phyloP scores from a whole-genome alignment of 495 filamentous ascomycete genomes.

The Penicillium argentinense region DNA sequence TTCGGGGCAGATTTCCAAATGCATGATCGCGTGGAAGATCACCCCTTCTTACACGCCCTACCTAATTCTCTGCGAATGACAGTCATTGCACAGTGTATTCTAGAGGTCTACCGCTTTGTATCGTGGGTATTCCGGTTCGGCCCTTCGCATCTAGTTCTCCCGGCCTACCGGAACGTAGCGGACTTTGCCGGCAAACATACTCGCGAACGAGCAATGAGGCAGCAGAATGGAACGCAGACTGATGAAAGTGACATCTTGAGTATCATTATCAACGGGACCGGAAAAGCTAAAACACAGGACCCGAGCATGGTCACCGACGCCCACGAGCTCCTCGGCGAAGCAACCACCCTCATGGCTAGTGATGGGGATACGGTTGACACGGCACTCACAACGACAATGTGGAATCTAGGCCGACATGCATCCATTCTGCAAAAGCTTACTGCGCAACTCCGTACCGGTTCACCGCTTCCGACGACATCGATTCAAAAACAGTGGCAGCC shows the following conservation, averaged over 20 bases:
- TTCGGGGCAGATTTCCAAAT: slow-evolving; percentile 10
- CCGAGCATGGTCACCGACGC: slow-evolving; percentile 5
- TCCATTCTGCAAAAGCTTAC: slow-evolving; percentile 4
- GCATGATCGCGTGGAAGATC: slow-evolving; percentile 4
- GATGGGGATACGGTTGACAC: slow-evolving; percentile 9
- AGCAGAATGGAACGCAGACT: background rate
- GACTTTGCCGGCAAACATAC: too few species aligned
- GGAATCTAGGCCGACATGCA: slow-evolving; percentile 7
- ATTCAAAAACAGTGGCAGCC: slow-evolving; percentile 3
- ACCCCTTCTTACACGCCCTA: slow-evolving; percentile 12
- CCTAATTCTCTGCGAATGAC: slow-evolving; percentile 5
- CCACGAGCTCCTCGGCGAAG: slow-evolving; percentile 10
- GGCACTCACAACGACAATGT: slow-evolving; percentile 2
- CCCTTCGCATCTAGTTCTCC: too few species aligned
- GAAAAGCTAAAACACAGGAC: slow-evolving; percentile 5
- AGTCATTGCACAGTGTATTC: slow-evolving; percentile 6
- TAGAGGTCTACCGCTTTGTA: too few species aligned
- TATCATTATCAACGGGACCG: slow-evolving; percentile 4
- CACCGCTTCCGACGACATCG: slow-evolving; percentile 6
- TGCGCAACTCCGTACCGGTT: slow-evolving; percentile 1
- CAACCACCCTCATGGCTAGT: slow-evolving; percentile 6
- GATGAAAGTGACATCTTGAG: slow-evolving; percentile 1
- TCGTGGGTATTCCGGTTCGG: too few species aligned
- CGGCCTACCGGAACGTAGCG: too few species aligned
- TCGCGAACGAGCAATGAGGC: too few species aligned